phyloP scores from a whole-genome alignment of 495 filamentous ascomycete genomes.

The Astrothelium macrocarpum region DNA sequence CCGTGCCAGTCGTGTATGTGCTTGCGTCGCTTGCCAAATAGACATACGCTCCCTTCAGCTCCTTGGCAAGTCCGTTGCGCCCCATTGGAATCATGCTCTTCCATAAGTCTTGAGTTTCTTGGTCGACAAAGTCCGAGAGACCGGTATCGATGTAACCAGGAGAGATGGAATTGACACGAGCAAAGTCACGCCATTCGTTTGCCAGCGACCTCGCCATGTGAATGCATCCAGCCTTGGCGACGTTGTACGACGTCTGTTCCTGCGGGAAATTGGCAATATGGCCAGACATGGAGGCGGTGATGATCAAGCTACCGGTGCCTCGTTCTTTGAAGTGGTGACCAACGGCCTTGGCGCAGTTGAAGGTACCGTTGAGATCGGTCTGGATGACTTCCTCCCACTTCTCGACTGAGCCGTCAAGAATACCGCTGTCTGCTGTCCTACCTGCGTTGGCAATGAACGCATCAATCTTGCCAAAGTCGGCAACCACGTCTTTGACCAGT shows the following conservation, averaged over 20 bases:
- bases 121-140: constrained; percentile 61
- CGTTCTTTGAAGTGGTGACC: constrained; percentile 55
- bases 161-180: constrained; percentile 62
- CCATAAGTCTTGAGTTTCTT: constrained; percentile 65
- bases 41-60: constrained; percentile 76
- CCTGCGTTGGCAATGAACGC: constrained; percentile 45
- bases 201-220: constrained; percentile 50
- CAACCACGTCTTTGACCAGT: constrained; percentile 23
- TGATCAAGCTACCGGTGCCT: constrained; percentile 51
- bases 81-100: constrained; percentile 68
- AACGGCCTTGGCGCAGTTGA: constrained; percentile 60
- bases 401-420: constrained; percentile 49
- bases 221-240: constrained; percentile 56
- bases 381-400: constrained; percentile 61
- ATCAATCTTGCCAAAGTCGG: constrained; percentile 30
- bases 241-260: constrained; percentile 74
- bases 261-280: constrained; percentile 72
- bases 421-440: constrained; percentile 42
- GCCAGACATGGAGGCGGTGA: constrained; percentile 59
- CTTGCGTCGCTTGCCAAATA: constrained; percentile 64
- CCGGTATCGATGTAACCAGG: constrained; percentile 77
- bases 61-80: constrained; percentile 63
- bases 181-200: constrained; percentile 72
- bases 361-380: constrained; percentile 44
- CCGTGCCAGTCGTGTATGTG: constrained; percentile 37